Conservation (phyloP, 352 stramenopile genomes). For the Aphanomyces astaci region DNA sequence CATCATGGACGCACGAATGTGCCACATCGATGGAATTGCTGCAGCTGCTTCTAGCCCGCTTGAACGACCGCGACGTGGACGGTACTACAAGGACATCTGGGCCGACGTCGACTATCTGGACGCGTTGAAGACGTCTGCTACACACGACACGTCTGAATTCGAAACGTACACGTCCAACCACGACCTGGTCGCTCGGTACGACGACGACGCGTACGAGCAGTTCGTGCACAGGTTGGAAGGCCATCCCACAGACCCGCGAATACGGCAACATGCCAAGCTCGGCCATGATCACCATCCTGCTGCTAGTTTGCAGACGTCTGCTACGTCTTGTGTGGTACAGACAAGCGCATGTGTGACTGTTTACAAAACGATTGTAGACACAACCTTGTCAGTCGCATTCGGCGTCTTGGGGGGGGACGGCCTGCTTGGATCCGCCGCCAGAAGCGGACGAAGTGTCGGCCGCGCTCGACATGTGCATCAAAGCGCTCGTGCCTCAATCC, state of each 20-base stretch:
- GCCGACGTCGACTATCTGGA: conserved; percentile 61
- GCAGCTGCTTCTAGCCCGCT: no score
- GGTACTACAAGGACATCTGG: conserved; percentile 69
- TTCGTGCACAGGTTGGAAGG: background rate
- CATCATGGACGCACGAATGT: no score
- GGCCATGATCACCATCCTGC: no score
- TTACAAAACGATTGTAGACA: no score
- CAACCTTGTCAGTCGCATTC: background rate
- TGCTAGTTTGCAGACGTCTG: no score
- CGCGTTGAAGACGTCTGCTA: background rate
- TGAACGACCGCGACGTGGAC: conserved; percentile 34
- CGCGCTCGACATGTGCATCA: background rate
- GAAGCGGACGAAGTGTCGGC: background rate
- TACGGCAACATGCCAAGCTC: no score
- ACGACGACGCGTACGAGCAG: background rate
- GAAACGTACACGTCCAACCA: conserved; percentile 37
- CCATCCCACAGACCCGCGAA: background rate
- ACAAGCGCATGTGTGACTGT: no score
- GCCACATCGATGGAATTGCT: no score
- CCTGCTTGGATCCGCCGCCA: background rate
- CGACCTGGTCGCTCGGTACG: conserved; percentile 24
- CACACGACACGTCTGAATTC: conserved; percentile 25
- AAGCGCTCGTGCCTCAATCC: background rate
- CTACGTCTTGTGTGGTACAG: background rate
- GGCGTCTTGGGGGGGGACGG: background rate